Evolutionary conservation across 352 stramenopile species (phyloP).

Genomic region (Pythium grandisporangium): DNA sequence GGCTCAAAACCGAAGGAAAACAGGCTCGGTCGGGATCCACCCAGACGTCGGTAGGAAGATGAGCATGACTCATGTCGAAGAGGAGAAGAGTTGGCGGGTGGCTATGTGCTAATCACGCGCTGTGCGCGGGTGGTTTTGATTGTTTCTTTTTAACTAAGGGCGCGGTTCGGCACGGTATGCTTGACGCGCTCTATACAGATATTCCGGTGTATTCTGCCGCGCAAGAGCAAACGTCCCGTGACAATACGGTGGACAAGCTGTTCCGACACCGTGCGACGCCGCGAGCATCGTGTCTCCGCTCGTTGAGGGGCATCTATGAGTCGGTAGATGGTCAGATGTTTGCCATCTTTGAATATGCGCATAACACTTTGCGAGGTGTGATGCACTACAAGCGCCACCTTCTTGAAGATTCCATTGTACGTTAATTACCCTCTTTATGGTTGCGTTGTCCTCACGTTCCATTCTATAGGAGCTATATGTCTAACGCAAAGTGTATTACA

Average conservation of each 20-base stretch:
- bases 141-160: no score
- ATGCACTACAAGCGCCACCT: constrained; percentile 62
- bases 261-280: constrained; percentile 18
- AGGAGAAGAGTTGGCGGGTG: no score
- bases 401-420: constrained; percentile 27
- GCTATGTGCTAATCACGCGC: no score
- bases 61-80: no score
- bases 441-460: no score
- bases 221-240: not conserved
- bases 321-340: constrained; percentile 9
- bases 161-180: constrained; percentile 8
- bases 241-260: constrained; percentile 7
- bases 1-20: no score
- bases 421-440: no score
- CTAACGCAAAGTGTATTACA: no score
- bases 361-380: constrained; percentile 54
- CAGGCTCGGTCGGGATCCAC: no score
- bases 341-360: constrained; percentile 58
- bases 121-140: no score
- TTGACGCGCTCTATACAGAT: constrained; percentile 39
- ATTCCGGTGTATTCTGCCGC: constrained; percentile 28
- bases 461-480: no score
- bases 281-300: constrained; percentile 17
- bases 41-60: no score
- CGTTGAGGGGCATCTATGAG: constrained; percentile 26